Evolutionary conservation across 2,329 filamentous ascomycete species (phyloP), one percentile per base, ranked within the genome.

Genomic region (Cadophora malorum): DNA sequence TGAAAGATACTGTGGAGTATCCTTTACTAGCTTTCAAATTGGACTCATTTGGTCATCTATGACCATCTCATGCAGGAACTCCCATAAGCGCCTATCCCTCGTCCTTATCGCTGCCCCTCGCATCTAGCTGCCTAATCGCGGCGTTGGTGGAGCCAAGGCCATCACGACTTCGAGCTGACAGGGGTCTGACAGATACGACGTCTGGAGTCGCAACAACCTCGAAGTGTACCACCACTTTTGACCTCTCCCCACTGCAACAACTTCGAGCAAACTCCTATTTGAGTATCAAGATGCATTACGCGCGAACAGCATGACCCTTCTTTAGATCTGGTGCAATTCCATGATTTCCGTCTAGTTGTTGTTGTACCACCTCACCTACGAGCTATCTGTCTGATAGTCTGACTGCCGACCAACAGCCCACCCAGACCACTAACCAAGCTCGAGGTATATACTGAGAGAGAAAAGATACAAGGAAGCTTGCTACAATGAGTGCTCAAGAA

Each of bases 401-500:
- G 45, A 49, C 45, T 49, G 19, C 45, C 19, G 7, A 38, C 35
- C 35, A 25, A 41, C 33, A 45, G 7, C 10, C 38, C 14, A 21
- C 31, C 38, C 21, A 49, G 8, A 19, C 8, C 1, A 61, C 41
- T 8, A 35, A 25, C 31, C 16, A 12, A 56, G 53, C 6, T 58
- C 33, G 55, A 38, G 21, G 21, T n/a, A 38, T 58, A 58, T 58
- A 58, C n/a, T 38, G 31, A 21, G 56, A 7, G 23, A 41, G 16
- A 53, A 47, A 45, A 16, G 60, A 14, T 47, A 61, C 35, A 47
- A 19, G 38, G 12, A 35, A 25, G 47, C 7, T 35, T 19, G 56
- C 38, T 52, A 66, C 35, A 16, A 76, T 76, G 74, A 73, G 67
- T 67, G 69, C 72, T 12, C 72, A 75, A 56, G 67, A 73, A 61